These are phyloP conservation scores for Salix purpurea DNA, from an alignment of 345 rosid genomes.

Conservation along the genomic window DNA sequence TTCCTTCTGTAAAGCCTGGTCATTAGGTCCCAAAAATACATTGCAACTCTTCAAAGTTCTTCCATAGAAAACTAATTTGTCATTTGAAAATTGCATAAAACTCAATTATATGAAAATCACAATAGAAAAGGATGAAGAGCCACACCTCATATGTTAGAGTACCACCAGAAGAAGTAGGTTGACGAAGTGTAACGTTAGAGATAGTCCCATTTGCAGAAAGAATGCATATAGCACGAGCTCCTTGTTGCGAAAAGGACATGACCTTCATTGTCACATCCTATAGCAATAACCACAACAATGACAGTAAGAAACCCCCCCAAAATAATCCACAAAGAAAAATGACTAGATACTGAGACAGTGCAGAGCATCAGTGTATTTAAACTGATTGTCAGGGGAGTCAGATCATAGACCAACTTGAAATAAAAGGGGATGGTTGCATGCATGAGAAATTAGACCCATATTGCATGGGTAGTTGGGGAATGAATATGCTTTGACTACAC, in stretches of 20 bases:
- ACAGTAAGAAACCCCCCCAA: constrained; percentile 2
- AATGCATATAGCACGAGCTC: constrained; percentile 75
- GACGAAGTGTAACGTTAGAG: constrained; percentile 87
- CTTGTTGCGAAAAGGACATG: constrained; percentile 85
- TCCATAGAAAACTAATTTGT: not conserved
- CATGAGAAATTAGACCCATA: not conserved
- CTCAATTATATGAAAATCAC: not conserved
- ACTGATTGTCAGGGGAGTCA: not conserved
- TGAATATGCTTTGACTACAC: not conserved
- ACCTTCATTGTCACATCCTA: constrained; percentile 94
- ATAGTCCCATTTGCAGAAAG: constrained; percentile 84
- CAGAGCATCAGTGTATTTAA: not conserved
- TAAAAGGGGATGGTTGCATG: not conserved
- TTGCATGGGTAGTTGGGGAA: not conserved
- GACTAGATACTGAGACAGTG: not conserved
- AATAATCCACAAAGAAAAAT: not conserved
- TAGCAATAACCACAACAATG: constrained; percentile 2
- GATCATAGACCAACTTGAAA: not conserved
- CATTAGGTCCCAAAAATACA: not conserved
- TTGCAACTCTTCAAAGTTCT: not conserved
- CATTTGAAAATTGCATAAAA: not conserved
- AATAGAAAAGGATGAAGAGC: constrained; percentile 8
- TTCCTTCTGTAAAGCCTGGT: not conserved
- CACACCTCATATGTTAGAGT: constrained; percentile 88
- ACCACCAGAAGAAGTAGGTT: constrained; percentile 77